Evolutionary conservation across 495 filamentous ascomycete genomes (phyloP), one percentile per base, ranked within the genome.

Genomic region (Neohortaea acidophila): DNA sequence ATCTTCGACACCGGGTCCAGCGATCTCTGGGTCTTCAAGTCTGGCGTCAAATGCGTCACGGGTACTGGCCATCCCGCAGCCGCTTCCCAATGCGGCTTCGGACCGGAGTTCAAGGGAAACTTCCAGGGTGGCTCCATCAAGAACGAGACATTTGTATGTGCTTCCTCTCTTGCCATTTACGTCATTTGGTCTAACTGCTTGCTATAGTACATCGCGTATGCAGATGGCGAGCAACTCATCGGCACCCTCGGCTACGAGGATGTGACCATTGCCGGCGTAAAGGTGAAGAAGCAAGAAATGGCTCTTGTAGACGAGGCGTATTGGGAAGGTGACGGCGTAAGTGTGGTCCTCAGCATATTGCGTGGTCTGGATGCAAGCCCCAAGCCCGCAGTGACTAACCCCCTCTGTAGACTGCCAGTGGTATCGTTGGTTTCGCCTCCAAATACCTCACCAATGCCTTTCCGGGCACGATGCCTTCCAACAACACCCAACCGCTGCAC

Each of bases 1-100:
- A 62, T 70, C 26, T 57, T 81, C 36, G 76, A 78, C 48, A 78
- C 74, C 11, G 74, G 75, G 3, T 72, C 66, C 36, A 65, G 60
- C 42, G 76, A 81, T 45, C 73, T 70, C 4, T 79, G 72, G 64
- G 47, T 79, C 12, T 59, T 66, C n/a, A 46, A 62, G 29, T 43
- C 49, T 4, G 57, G 58, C n/a, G 76, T 67, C 36, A 36, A 55
- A 18, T 81, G 75, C 39, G 51, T 68, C 13, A 52, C 57, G 25
- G 36, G 44, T 5, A 52, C 56, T 37, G 46, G 53, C 21, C 29
- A 42, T 0, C 33, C 31, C 3, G 43, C 58, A n/a, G 33, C 56
- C 9, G 39, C 58, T 43, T 43, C 43, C 3, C 32, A 57, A 20
- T 79, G 74, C 51, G 59, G 57, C 11, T 63, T 70, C 25, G 63